Evolutionary conservation across 306 rosid species (phyloP), one percentile per base, ranked within the genome.

Genomic region (Pyrus pyrifolia): DNA sequence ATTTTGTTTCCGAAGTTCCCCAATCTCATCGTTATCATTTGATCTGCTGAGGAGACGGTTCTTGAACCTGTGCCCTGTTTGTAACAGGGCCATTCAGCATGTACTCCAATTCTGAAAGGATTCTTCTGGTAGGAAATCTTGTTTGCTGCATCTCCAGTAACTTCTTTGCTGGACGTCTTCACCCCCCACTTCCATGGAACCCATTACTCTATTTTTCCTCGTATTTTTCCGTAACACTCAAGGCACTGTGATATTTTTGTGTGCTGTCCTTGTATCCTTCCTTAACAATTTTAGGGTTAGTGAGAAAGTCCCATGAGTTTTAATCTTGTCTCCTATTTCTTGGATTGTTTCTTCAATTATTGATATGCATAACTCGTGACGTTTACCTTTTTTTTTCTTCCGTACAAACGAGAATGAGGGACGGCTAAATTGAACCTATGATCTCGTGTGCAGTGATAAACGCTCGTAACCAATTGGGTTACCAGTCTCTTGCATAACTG

Each of bases 51-150:
- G 33, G 64, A 93, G 80, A 40, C 96, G 93, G 59, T 90, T 88
- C 73, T 76, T 90, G 85, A 92, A 87, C 68, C 97, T 72, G 38
- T 45, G 35, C 76, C 68, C 62, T 29, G 87, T 86, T 67, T 87
- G 82, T 59, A 87, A 88, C 25, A 92, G 87, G 4, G 96, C 96
- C n/a, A 22, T 59, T 4, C 68, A 4, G 40, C 87, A 92, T 69
- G 80, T 78, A 72, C 74, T 82, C 93, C 90, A 88, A 69, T 83
- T 90, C 64, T 92, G 89, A 44, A 92, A 92, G 38, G 97, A 92
- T 33, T 88, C 88, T 29, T 92, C 96, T 12, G 97, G 97, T 19
- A 92, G 75, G 86, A 93, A 90, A 76, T 93, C 96, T 77, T 89
- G 87, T 46, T 87, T 90, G 81, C 88, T 85, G 76, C 92, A 90